These are phyloP conservation scores for Gossypium bickii DNA, from an alignment of 345 rosid genomes.

Conservation along the genomic window DNA sequence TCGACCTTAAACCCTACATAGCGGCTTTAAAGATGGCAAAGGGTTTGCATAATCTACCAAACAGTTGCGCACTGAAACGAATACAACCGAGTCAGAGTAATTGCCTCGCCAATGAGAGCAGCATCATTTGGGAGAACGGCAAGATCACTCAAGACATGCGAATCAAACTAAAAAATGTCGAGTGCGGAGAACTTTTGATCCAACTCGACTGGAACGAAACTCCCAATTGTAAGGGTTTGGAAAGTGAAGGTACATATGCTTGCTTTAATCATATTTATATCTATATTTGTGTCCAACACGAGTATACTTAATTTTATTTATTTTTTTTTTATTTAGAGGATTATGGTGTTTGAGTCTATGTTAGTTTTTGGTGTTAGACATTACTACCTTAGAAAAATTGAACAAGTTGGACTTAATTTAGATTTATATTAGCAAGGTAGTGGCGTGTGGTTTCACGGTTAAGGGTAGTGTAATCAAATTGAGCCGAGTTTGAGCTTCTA, in stretches of 20 bases:
- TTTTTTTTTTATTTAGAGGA: too few species aligned
- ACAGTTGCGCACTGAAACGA: conserved; percentile 44
- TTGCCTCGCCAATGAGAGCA: conserved; percentile 56
- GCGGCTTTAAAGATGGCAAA: conserved; percentile 47
- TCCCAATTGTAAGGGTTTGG: conserved; percentile 31
- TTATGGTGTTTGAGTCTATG: too few species aligned
- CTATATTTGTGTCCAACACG: not conserved
- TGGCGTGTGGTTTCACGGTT: too few species aligned
- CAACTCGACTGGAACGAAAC: conserved; percentile 60
- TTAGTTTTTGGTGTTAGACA: too few species aligned
- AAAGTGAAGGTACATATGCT: not conserved
- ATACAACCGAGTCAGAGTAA: conserved; percentile 41
- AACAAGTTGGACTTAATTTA: too few species aligned
- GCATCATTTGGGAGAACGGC: conserved; percentile 38
- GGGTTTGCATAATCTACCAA: conserved; percentile 43
- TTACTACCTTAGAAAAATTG: too few species aligned
- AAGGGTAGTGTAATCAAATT: too few species aligned
- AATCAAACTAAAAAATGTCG: conserved; percentile 52
- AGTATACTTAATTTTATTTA: too few species aligned
- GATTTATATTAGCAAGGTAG: too few species aligned
- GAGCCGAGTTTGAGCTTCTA: too few species aligned
- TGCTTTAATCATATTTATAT: not conserved
- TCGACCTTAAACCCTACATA: conserved; percentile 52
- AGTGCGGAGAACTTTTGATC: conserved; percentile 59
- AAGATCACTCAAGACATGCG: conserved; percentile 53